Percentiles rank a stretch among this genome's conserved stretches.
Evolutionary conservation across 1,284 basidiomycete species (phyloP).

Genomic region (Irpex sp.): DNA sequence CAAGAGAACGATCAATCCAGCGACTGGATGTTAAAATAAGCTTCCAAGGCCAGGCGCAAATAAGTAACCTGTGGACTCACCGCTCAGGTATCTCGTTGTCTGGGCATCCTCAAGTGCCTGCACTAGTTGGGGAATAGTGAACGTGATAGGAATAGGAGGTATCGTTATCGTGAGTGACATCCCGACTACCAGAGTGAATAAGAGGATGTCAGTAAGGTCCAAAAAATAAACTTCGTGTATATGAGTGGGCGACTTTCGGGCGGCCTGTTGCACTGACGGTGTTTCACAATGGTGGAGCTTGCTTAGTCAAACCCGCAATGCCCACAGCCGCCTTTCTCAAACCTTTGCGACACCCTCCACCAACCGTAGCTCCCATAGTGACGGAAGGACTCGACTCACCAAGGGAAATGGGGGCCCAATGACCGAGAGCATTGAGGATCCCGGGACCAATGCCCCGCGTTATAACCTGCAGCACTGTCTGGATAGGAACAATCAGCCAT

Average conservation of each 20-base stretch:
- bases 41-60: not conserved
- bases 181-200: not conserved
- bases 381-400: not conserved
- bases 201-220: not conserved
- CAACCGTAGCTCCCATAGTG: not conserved
- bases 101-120: slow-evolving; percentile 16
- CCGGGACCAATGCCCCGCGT: not conserved
- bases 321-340: no score
- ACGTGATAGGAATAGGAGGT: not conserved
- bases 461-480: not conserved
- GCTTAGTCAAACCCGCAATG: no score
- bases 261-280: not conserved
- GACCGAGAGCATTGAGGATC: not conserved
- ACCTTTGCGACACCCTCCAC: no score
- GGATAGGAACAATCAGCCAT: not conserved
- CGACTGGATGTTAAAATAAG: slow-evolving; percentile 17
- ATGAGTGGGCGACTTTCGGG: not conserved
- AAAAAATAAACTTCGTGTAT: not conserved
- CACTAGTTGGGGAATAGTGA: slow-evolving; percentile 2
- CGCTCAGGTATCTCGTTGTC: slow-evolving; percentile 16
- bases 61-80: slow-evolving; percentile 6
- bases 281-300: not conserved
- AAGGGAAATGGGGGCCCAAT: not conserved
- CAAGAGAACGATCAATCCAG: slow-evolving; percentile 19
- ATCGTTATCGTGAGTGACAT: not conserved